Base-by-base conservation (phyloP, 164 flowering plant genomes). In the Hamamelis virginiana region DNA sequence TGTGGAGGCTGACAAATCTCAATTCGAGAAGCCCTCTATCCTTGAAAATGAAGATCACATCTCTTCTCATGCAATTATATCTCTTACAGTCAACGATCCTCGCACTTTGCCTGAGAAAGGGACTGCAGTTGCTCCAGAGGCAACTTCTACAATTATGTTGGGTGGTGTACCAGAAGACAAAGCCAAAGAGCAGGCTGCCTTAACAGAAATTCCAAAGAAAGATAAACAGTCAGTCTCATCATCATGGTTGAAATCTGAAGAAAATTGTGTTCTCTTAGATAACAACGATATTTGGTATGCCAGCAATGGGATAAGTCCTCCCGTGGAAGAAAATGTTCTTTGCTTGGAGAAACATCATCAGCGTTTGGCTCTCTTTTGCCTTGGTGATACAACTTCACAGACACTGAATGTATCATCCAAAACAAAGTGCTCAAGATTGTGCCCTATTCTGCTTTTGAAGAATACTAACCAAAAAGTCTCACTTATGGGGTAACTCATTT, bases 371-470 rank as follows among this genome's bases (percentile, higher is more conserved):
- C 80, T 65, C 41, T 82, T 79, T 76, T 72, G 81, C 75, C 78
- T 88, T 55, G 80, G 75, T 76, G 58, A 75, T 22, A 44, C 67
- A 61, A 69, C 47, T 59, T 65, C 81, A 25, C 73, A 57, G 67
- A 44, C 18, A 52, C 44, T 4, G n/a, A 69, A 62, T 46, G n/a
- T 71, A 70, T 68, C 83, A 64, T 62, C 23, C 14, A 67, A 61
- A 70, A 69, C 50, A 43, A 72, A 69, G 43, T 69, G 63, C 62
- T 75, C 86, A 63, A 84, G 84, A 67, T 72, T 80, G 28, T 94
- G 98, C 78, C 92, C 98, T 55, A 66, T 88, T 56, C 59, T 92
- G 77, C 90, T 94, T 59, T 68, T 89, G 59, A 92, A 80, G 76
- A 74, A 83, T 59, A 69, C 68, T 48, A 68, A 66, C 59, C 51